These are phyloP conservation scores for Aspergillus wentii DNA, from an alignment of 495 filamentous ascomycete species.

Conservation along the genomic window DNA sequence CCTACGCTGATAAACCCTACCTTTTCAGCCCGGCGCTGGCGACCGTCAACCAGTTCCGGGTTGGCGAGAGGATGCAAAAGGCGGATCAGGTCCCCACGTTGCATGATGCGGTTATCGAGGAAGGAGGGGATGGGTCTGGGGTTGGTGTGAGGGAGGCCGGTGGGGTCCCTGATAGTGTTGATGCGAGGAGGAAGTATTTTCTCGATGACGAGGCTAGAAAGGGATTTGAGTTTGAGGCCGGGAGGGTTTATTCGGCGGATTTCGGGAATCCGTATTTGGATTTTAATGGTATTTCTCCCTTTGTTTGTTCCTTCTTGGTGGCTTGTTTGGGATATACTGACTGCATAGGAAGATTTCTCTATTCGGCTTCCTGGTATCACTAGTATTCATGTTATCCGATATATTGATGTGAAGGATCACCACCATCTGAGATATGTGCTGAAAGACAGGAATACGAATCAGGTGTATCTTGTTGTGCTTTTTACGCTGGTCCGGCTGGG, in stretches of 20 bases:
- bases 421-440: constrained; percentile 83
- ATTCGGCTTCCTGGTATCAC: constrained; percentile 74
- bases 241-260: constrained; percentile 65
- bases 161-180: constrained; percentile 48
- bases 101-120: constrained; percentile 51
- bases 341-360: constrained; percentile 54
- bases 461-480: constrained; percentile 71
- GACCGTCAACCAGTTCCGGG: constrained; percentile 65
- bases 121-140: constrained; percentile 65
- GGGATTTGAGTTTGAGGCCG: constrained; percentile 53
- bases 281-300: constrained; percentile 56
- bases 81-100: constrained; percentile 9
- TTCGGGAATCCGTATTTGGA: constrained; percentile 93
- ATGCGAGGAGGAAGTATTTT: constrained; percentile 61
- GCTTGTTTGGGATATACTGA: neutral
- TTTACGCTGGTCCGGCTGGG: constrained; percentile 58
- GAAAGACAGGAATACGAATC: constrained; percentile 64
- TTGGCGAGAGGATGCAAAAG: constrained; percentile 47
- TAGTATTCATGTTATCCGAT: constrained; percentile 69
- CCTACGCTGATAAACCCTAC: constrained; percentile 79
- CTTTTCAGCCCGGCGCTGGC: constrained; percentile 74
- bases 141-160: constrained; percentile 36
- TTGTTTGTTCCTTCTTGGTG: constrained; percentile 3
- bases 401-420: constrained; percentile 78
- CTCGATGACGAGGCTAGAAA: constrained; percentile 40